A percentile compares a stretch with the other conserved stretches of the same genome.
Evolutionary conservation across 495 filamentous ascomycete genomes (phyloP).

Genomic region (Filosporella fistucella): DNA sequence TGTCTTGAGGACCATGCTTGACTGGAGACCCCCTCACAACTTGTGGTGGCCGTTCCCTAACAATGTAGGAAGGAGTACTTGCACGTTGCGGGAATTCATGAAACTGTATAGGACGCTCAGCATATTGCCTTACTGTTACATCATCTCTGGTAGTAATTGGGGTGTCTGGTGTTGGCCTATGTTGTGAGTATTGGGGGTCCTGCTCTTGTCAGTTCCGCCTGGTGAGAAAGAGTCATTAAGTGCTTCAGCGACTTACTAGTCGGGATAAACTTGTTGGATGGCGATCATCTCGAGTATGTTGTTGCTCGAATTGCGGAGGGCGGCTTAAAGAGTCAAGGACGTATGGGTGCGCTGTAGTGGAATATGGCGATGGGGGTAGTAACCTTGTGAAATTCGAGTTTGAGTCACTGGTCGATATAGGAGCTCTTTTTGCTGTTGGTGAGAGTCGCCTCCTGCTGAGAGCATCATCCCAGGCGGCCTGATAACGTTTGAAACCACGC

Average conservation of each 20-base stretch:
- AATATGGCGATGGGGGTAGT: neutral
- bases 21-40: constrained; percentile 23
- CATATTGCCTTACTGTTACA: constrained; percentile 19
- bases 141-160: constrained; percentile 14
- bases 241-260: constrained; percentile 12
- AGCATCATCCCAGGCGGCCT: constrained; percentile 33
- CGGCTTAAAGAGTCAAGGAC: too few relatives aligned
- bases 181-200: constrained; percentile 15
- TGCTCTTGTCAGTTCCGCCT: constrained; percentile 14
- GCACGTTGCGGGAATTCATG: constrained; percentile 12
- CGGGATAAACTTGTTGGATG: neutral
- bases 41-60: constrained; percentile 19
- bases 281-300: neutral
- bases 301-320: too few relatives aligned
- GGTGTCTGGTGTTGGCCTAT: neutral
- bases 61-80: constrained; percentile 5
- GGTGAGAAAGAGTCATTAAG: neutral
- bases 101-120: constrained; percentile 12
- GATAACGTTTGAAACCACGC: constrained; percentile 34
- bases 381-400: too few relatives aligned
- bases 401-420: too few relatives aligned
- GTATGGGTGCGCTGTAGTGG: neutral
- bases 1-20: constrained; percentile 30
- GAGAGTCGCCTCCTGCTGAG: constrained; percentile 27
- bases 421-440: too few relatives aligned